Evolutionary conservation across 176 grass and related monocot species (phyloP).

Genomic region (Rhynchospora pubera): DNA sequence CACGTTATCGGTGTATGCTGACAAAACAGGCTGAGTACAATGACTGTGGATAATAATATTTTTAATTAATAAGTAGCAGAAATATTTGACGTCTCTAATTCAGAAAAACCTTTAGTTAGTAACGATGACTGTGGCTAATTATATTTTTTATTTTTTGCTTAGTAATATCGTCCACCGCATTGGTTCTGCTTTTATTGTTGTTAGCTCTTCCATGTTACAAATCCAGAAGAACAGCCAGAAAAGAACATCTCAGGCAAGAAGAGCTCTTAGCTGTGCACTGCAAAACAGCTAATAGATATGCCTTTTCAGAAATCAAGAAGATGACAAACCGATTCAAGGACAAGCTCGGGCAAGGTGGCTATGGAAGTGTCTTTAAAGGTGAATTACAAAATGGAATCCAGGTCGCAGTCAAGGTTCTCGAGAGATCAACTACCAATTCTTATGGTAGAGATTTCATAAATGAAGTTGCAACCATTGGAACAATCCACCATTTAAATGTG

Average conservation of each 20-base stretch:
- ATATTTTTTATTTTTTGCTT: neutral
- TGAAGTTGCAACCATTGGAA: too few relatives aligned
- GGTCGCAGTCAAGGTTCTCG: slow-evolving; percentile 22
- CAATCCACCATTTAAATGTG: neutral
- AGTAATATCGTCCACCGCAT: neutral
- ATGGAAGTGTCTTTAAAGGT: slow-evolving; percentile 25
- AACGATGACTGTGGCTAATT: neutral
- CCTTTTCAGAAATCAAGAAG: slow-evolving; percentile 13
- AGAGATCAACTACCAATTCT: slow-evolving; percentile 10
- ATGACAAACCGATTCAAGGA: slow-evolving; percentile 18
- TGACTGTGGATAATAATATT: too few relatives aligned
- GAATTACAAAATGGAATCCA: neutral
- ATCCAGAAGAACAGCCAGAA: neutral
- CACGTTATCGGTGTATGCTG: too few relatives aligned
- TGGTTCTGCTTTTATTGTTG: neutral
- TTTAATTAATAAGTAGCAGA: too few relatives aligned
- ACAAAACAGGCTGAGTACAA: too few relatives aligned
- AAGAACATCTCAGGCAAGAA: neutral
- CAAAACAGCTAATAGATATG: neutral
- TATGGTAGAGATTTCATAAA: neutral
- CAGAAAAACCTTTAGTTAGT: neutral
- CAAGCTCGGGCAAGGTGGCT: slow-evolving; percentile 29
- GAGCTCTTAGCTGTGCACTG: neutral
- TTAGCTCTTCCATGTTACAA: neutral
- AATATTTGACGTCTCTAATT: too few relatives aligned